Base-by-base conservation (phyloP, 2,329 filamentous ascomycete species). In the Onygena corvina region DNA sequence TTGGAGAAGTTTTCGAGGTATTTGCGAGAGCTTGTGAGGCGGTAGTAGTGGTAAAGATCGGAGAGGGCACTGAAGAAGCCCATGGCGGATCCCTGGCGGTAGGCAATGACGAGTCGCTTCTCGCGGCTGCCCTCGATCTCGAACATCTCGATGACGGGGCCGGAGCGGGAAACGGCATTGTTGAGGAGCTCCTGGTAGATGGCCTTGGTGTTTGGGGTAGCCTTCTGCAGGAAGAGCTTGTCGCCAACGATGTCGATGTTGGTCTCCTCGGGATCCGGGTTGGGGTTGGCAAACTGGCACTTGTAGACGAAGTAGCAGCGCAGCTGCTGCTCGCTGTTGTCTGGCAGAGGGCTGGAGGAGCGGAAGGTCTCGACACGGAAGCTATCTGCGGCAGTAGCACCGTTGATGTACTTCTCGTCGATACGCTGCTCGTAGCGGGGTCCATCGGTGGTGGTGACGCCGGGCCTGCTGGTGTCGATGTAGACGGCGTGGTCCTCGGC, bases 1-100 rank as follows among this genome's bases (percentile, higher is more conserved):
- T 98, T 98, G 62, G 89, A 92, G 75, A 98, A 98, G 70, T 96
- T 92, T 71, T 98, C 86, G 44, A 98, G 85, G 63, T 98, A 98
- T 72, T 98, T 98, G 59, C 92, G 79, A 23, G 92, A 92, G 61
- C 86, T 94, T 1, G 92, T 98, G 53, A 96, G 78, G 36, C 92
- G 90, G 63, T 98, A 98, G 77, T 95, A 96, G 71, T 98, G 92
- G 73, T 98, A 98, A 31, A 98, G 75, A 66, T 96, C 89, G 56
- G 86, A 94, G 59, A 98, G 72, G 23, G 92, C 88, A 59, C 89
- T 94, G 76, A 98, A 98, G 60, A 98, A 74, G 55, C 92, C 92
- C 58, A 87, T 77, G 25, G 92, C 92, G 14, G 90, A 94, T 55
- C 89, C 83, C 58, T 90, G 86, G 59, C 90, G 88, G 76, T 95